Base-by-base conservation (phyloP, 2,329 filamentous ascomycete genomes). In the Talaromyces sp. region DNA sequence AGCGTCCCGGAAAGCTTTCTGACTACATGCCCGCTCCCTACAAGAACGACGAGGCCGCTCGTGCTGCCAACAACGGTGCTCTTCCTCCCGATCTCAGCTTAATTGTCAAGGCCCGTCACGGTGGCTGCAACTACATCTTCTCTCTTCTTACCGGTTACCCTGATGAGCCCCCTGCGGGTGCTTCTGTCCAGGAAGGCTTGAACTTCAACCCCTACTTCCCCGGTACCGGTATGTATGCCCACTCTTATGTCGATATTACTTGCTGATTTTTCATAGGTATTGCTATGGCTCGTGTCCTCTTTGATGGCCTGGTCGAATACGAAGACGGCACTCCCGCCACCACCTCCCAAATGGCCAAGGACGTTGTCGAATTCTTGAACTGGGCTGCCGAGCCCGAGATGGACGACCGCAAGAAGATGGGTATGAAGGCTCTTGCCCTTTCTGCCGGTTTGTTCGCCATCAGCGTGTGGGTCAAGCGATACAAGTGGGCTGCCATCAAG, bases 201-300 rank as follows among this genome's bases (percentile, higher is more conserved):
- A 97, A 98, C 89, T 99, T 99, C 89, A 99, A 99, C 88, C 95
- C 95, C 67, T 99, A 97, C 87, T 99, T 99, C 89, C 95, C 95
- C 66, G 95, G 95, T 78, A 98, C 95, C 73, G 94, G 94, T 83
- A 78, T 60, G 76, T 70, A 58, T 27, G 9, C 22, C 19, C 8
- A 37, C 2, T 2, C 19, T 10, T n/a, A 43, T 3, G 24, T 59
- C 6, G 19, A 45, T 6, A 10, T 39, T 7, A 43, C n/a, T 13
- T 45, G 45, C 39, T 59, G 13, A 59, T 14, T 1, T 31, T 10
- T 0, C 14, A 9, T 65, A 83, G 83, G 82, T 78, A 99, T 99
- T 80, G 95, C 91, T 75, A 99, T 99, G 95, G 94, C 90, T 74
- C 94, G 95, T 88, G 95, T 98, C 68, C 88, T 99, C 67, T 99